Base-by-base conservation (phyloP, 2,329 filamentous ascomycete species). In the Whalleya microplaca region DNA sequence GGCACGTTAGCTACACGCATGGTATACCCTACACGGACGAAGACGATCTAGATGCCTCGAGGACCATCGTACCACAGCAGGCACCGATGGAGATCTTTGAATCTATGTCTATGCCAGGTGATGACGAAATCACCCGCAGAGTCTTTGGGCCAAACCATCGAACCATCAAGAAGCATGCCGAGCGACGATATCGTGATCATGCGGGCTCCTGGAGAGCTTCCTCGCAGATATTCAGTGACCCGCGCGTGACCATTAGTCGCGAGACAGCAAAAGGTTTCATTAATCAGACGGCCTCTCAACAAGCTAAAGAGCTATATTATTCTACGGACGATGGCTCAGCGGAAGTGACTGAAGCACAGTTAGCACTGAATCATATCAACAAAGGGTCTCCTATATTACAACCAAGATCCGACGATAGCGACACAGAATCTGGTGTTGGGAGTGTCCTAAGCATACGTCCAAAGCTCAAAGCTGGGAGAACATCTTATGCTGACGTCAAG, bases 141-240 rank as follows among this genome's bases (percentile, higher is more conserved):
- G 62, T 66, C 41, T 59, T 68, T 44, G 66, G 71, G 18, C 64
- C 68, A 6, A 65, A 68, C 9, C 78, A 81, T 62, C 70, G 78
- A 12, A 78, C 76, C 1, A 71, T 79, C 37, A 74, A 69, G 57
- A 71, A 70, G 51, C 69, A 73, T 29, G 69, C 76, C 47, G 67
- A 66, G 19, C 70, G 72, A 43, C 73, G 76, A 16, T 79, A 81
- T 48, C 74, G 71, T 46, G 77, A 80, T 53, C 73, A 70, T 12
- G 75, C 73, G 10, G 78, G 79, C 3, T 70, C 79, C 2, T 81
- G 75, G 74, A 72, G 80, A 57, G 74, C 77, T 4, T 63, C 72
- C 1, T 62, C 67, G 19, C 70, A 64, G 21, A 71, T 69, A 8
- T 56, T 74, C 9, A 71, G 73, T 51, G 77, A 79, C 53, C 75